Evolutionary conservation across 768 basidiomycete species (phyloP).

Genomic region (Tulasnella sp.): DNA sequence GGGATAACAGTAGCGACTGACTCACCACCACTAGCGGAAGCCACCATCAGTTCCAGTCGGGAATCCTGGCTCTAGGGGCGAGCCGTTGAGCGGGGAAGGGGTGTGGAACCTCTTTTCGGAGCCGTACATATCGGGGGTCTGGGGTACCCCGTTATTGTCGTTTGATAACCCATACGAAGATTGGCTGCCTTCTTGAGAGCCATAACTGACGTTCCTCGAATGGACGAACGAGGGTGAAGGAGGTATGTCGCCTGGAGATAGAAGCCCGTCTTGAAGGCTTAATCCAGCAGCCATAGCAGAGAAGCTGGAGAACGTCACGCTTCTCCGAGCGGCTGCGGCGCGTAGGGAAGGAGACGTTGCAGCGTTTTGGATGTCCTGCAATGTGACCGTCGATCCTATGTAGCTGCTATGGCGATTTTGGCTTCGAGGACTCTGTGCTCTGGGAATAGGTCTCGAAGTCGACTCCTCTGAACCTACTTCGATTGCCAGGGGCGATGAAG

Average conservation of each 20-base stretch:
- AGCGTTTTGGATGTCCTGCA: background rate
- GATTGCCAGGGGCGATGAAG: conserved; percentile 7
- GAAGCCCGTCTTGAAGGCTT: background rate
- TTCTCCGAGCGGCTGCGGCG: background rate
- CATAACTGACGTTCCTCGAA: background rate
- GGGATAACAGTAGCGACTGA: background rate
- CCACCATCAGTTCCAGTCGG: background rate
- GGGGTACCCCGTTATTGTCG: background rate
- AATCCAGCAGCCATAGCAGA: conserved; percentile 6
- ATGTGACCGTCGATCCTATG: background rate
- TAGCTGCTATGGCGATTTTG: background rate
- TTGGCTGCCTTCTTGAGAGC: background rate
- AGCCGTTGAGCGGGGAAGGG: background rate
- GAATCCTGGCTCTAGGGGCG: background rate
- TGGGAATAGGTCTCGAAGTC: background rate
- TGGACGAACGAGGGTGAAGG: background rate
- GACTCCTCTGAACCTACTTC: background rate
- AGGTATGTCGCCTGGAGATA: background rate
- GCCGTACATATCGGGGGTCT: background rate
- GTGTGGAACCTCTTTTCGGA: background rate
- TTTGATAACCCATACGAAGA: background rate
- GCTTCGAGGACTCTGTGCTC: background rate
- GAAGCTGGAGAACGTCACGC: conserved; percentile 19
- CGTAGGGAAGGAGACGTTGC: conserved; percentile 2
- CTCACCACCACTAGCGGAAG: background rate